Percentiles rank a stretch among this genome's conserved stretches.
Evolutionary conservation across 2,329 filamentous ascomycete genomes (phyloP).

Genomic region (Didymella arachidicola): DNA sequence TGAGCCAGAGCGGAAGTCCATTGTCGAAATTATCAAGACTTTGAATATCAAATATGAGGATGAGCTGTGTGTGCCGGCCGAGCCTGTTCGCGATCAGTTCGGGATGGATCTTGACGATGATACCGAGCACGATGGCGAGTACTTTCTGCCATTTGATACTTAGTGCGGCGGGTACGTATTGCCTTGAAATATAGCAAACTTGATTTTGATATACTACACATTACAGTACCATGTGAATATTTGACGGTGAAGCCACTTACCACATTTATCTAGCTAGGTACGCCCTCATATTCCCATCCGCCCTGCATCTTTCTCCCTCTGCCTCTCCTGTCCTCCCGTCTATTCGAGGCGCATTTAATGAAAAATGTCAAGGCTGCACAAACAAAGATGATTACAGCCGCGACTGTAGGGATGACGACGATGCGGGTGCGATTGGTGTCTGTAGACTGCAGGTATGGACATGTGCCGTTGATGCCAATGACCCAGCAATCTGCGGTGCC

Average conservation of each 20-base stretch:
- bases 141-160: constrained; percentile 1
- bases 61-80: not conserved
- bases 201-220: not conserved
- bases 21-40: not conserved
- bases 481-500: constrained; percentile 67
- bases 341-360: constrained; percentile 70
- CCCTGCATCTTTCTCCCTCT: constrained; percentile 58
- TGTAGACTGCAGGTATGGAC: constrained; percentile 62
- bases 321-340: constrained; percentile 60
- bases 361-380: constrained; percentile 68
- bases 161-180: not conserved
- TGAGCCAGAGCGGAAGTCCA: not conserved
- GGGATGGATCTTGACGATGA: not conserved
- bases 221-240: not conserved
- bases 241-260: not conserved
- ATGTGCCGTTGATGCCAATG: constrained; percentile 61
- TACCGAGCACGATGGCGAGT: not conserved
- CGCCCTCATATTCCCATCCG: constrained; percentile 73
- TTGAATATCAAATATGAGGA: not conserved
- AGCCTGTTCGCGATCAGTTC: not conserved
- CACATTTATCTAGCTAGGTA: constrained; percentile 55
- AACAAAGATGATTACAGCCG: constrained; percentile 68
- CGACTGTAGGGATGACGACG: constrained; percentile 68
- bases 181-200: not conserved
- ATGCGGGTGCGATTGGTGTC: constrained; percentile 55